These are phyloP conservation scores for Sarocladium kiliense DNA, from an alignment of 2,329 filamentous ascomycete genomes.

Conservation along the genomic window DNA sequence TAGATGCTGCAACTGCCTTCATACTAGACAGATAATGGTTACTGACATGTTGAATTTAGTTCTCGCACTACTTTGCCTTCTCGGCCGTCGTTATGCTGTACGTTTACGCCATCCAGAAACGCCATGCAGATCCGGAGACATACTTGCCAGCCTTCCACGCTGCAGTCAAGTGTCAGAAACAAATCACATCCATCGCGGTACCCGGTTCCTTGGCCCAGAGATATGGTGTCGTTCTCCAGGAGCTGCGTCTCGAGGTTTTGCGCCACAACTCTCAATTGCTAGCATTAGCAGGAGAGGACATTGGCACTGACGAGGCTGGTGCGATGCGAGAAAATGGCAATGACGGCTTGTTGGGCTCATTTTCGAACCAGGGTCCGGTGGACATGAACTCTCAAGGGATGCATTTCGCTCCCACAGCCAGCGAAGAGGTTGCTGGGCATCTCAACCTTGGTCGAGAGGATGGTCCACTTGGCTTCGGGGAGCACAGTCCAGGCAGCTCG, in stretches of 20 bases:
- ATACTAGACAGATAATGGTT: too few relatives aligned
- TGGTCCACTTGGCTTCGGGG: background rate
- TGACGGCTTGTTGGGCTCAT: background rate
- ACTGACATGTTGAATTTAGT: too few relatives aligned
- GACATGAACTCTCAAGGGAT: background rate
- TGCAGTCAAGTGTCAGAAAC: slow-evolving; percentile 33
- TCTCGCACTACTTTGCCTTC: slow-evolving; percentile 34
- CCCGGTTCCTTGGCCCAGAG: slow-evolving; percentile 33
- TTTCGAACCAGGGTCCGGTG: background rate
- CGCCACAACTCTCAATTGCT: slow-evolving; percentile 18
- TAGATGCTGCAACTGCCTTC: background rate
- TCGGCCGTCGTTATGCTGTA: slow-evolving; percentile 39
- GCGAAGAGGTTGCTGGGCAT: background rate
- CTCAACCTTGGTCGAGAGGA: slow-evolving; percentile 1
- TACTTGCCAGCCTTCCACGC: slow-evolving; percentile 27
- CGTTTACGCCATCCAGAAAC: slow-evolving; percentile 36
- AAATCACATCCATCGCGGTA: slow-evolving; percentile 30
- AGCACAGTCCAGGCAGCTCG: slow-evolving; percentile 11
- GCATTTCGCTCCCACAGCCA: background rate
- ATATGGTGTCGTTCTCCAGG: slow-evolving; percentile 37
- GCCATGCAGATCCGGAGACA: slow-evolving; percentile 19
- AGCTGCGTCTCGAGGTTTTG: slow-evolving; percentile 22
- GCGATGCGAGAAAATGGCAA: background rate
- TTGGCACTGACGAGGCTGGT: too few relatives aligned
- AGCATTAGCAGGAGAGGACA: too few relatives aligned